Conservation (phyloP, 768 basidiomycete genomes). For the Collybia mongolica region DNA sequence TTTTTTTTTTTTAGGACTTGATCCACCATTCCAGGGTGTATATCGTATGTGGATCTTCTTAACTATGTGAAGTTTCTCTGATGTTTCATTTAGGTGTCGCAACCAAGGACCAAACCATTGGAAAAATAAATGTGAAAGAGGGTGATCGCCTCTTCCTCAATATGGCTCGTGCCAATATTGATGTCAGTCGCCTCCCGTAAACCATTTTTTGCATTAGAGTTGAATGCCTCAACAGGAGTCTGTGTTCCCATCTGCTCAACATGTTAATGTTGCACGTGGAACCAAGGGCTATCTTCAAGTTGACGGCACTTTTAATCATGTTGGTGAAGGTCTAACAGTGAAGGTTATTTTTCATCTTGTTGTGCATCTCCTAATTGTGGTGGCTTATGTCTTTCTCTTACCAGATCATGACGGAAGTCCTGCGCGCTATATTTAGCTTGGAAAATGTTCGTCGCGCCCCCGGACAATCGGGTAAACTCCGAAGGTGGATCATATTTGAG, state of each 20-base stretch:
- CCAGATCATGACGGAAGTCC: slow-evolving; percentile 55
- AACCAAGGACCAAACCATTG: slow-evolving; percentile 41
- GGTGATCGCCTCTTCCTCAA: slow-evolving; percentile 63
- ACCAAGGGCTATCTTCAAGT: slow-evolving; percentile 43
- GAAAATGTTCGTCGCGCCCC: slow-evolving; percentile 65
- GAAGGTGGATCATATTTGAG: slow-evolving; percentile 34
- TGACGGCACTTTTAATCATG: slow-evolving; percentile 44
- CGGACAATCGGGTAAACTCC: slow-evolving; percentile 62
- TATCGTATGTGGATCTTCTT: slow-evolving; percentile 44
- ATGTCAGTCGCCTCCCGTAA: slow-evolving; percentile 40
- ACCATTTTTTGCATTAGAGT: not conserved
- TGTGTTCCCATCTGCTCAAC: slow-evolving; percentile 48
- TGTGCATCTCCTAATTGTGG: not conserved
- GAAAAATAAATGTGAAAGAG: slow-evolving; percentile 39
- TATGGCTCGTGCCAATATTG: slow-evolving; percentile 50
- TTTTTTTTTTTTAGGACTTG: slow-evolving; percentile 48
- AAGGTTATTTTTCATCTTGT: slow-evolving; percentile 36
- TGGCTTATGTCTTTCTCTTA: not conserved
- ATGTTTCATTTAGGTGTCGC: slow-evolving; percentile 38
- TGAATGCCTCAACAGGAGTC: slow-evolving; percentile 32
- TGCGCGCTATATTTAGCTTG: slow-evolving; percentile 63
- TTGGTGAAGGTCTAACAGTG: slow-evolving; percentile 52
- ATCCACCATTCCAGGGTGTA: slow-evolving; percentile 70
- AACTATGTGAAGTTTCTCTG: not conserved
- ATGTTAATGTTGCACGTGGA: slow-evolving; percentile 44